phyloP scores from a whole-genome alignment of 2,329 filamentous ascomycete genomes.

The Fusarium nanum region DNA sequence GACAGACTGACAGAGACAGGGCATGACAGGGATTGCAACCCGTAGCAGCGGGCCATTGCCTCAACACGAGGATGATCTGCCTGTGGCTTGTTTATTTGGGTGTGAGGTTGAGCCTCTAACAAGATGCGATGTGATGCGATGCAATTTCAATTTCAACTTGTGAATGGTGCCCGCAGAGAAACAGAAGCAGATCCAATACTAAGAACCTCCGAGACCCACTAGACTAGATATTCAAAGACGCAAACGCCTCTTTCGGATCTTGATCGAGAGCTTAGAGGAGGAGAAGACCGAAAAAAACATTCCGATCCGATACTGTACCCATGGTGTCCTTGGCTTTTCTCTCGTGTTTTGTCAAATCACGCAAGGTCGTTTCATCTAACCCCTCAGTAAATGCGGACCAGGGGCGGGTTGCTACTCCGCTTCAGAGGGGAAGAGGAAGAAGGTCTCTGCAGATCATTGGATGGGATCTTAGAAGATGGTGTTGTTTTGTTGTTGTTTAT shows the following conservation, averaged over 20 bases:
- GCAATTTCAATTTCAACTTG: constrained; percentile 42
- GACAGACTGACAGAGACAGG: constrained; percentile 1
- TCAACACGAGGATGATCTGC: constrained; percentile 44
- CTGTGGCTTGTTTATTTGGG: constrained; percentile 23
- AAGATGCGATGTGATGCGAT: constrained; percentile 8
- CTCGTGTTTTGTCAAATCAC: constrained; percentile 29
- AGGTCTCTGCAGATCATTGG: constrained; percentile 19
- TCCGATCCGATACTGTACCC: constrained; percentile 38
- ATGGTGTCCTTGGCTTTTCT: constrained; percentile 21
- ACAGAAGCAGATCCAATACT: constrained; percentile 18
- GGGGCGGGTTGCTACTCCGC: constrained; percentile 31
- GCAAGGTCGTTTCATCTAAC: constrained; percentile 31
- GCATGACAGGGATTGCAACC: constrained; percentile 6
- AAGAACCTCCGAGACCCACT: constrained; percentile 33
- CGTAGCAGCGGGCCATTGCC: constrained; percentile 32
- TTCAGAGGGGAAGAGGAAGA: constrained; percentile 1
- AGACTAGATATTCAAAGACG: constrained; percentile 39
- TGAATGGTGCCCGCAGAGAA: constrained; percentile 46
- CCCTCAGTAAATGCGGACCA: constrained; percentile 34
- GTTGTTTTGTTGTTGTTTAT: constrained; percentile 25
- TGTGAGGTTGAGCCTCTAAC: not conserved
- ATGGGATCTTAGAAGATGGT: not conserved
- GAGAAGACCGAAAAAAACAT: constrained; percentile 35
- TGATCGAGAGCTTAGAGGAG: constrained; percentile 36
- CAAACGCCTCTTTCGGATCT: constrained; percentile 46